Evolutionary conservation across 1,139 yeast genomes (phyloP).

Genomic region (Blastobotrys apis): DNA sequence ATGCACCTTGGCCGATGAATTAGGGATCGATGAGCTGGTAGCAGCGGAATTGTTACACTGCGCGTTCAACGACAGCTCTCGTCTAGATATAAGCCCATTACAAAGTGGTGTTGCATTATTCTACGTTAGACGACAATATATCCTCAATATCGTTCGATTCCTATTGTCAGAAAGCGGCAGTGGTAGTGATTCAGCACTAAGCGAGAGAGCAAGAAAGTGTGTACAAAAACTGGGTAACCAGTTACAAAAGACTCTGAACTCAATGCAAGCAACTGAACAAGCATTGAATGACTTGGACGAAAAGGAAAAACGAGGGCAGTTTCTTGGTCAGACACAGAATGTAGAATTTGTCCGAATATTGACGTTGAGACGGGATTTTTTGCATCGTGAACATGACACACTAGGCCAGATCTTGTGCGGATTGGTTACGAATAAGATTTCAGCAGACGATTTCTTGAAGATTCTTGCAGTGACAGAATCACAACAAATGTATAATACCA

Average conservation of each 20-base stretch:
- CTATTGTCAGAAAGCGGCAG: conserved; percentile 37
- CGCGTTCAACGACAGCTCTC: conserved; percentile 42
- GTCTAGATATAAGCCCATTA: conserved; percentile 51
- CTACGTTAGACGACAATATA: conserved; percentile 64
- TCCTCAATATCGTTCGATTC: conserved; percentile 68
- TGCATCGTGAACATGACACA: conserved; percentile 64
- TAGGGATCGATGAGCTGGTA: conserved; percentile 63
- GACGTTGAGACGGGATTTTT: conserved; percentile 55
- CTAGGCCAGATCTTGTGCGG: conserved; percentile 56
- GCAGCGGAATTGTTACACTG: conserved; percentile 53
- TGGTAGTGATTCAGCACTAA: conserved; percentile 14
- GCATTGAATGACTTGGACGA: conserved; percentile 56
- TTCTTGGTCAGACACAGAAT: conserved; percentile 47
- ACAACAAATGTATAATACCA: conserved; percentile 50
- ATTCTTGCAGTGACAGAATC: conserved; percentile 31
- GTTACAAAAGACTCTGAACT: conserved; percentile 41
- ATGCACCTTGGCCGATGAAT: conserved; percentile 55
- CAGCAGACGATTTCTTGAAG: conserved; percentile 42
- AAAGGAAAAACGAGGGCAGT: conserved; percentile 60
- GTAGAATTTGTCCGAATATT: conserved; percentile 51
- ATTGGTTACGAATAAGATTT: conserved; percentile 20
- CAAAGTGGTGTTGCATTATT: conserved; percentile 73
- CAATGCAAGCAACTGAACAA: conserved; percentile 56
- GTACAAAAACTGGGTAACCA: conserved; percentile 26
- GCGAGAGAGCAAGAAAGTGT: conserved; percentile 22